Conservation (phyloP, 2,329 filamentous ascomycete species). For the Phaeosphaeriaceae sp. region DNA sequence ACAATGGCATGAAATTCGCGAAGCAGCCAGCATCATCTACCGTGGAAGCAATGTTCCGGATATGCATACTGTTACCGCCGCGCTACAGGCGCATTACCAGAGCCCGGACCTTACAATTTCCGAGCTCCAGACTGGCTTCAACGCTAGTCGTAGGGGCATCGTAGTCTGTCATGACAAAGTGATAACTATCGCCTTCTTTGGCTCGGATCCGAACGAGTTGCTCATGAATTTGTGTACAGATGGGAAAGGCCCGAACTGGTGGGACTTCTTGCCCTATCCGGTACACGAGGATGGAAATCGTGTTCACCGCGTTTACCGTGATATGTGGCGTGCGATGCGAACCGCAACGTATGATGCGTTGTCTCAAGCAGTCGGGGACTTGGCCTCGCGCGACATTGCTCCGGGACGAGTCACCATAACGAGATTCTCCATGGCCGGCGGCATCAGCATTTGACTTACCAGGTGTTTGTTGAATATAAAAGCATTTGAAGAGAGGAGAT, state of each 20-base stretch:
- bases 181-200: constrained; percentile 16
- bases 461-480: too few relatives aligned
- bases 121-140: constrained; percentile 14
- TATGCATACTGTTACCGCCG: too few relatives aligned
- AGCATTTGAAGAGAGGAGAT: too few relatives aligned
- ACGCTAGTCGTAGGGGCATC: constrained; percentile 8
- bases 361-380: constrained; percentile 3
- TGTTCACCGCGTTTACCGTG: constrained; percentile 4
- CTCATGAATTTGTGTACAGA: constrained; percentile 10
- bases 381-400: constrained; percentile 3
- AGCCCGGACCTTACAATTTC: background rate
- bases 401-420: constrained; percentile 14
- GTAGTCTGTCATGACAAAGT: constrained; percentile 7
- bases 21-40: too few relatives aligned
- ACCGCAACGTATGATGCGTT: constrained; percentile 8
- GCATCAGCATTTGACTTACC: too few relatives aligned
- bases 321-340: constrained; percentile 19
- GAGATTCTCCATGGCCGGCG: constrained; percentile 3
- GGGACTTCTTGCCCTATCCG: constrained; percentile 13
- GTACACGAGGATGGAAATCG: background rate
- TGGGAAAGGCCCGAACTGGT: constrained; percentile 12
- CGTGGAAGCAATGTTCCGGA: too few relatives aligned
- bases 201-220: constrained; percentile 8
- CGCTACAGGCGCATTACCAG: too few relatives aligned
- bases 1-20: too few relatives aligned